Base-by-base conservation (phyloP, 257 asterid species). In the Nicotiana attenuata region DNA sequence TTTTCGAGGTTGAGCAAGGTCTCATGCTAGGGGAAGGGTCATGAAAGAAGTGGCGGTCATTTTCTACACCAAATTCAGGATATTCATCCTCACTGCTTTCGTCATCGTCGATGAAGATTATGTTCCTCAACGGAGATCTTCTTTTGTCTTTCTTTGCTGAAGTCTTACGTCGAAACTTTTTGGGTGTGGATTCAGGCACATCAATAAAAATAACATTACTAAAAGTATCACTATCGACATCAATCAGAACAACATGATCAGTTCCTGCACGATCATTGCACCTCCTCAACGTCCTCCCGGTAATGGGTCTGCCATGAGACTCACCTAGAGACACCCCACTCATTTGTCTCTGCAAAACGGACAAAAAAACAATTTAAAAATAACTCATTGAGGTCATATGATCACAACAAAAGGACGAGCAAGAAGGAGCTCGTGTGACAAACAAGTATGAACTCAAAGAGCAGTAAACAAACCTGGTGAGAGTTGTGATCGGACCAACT, bases 101-200 rank as follows among this genome's bases (percentile, higher is more conserved):
- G 50, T 96, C 99, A 89, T 96, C 97, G 41, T 94, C 98, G 77
- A 96, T 85, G 87, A 81, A 87, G 82, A 96, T 94, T 35, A 96
- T 92, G 55, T 79, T 86, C 35, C 57, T 76, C 83, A 80, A 67
- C 47, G 86, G 81, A 71, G 29, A 19, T 9, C 80, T 79, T 24
- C 81, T 82, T 76, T 57, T 71, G 60, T 80, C 81, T 64, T 85
- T 83, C 60, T 85, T 85, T 65, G 52, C 77, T 60, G 65, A 75
- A 47, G 80, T 81, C 17, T 94, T 71, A 61, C 82, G 85, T 61
- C 80, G 77, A 45, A 55, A 41, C 80, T 88, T 91, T 77, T 82
- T 88, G 5, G 85, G 82, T 33, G 83, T 69, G 20, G 92, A 83
- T 52, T 92, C 94, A 67, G 97, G 95, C 80, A 81, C 85, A 77